phyloP scores from a whole-genome alignment of 2,329 filamentous ascomycete genomes.

The Canariomyces notabilis region DNA sequence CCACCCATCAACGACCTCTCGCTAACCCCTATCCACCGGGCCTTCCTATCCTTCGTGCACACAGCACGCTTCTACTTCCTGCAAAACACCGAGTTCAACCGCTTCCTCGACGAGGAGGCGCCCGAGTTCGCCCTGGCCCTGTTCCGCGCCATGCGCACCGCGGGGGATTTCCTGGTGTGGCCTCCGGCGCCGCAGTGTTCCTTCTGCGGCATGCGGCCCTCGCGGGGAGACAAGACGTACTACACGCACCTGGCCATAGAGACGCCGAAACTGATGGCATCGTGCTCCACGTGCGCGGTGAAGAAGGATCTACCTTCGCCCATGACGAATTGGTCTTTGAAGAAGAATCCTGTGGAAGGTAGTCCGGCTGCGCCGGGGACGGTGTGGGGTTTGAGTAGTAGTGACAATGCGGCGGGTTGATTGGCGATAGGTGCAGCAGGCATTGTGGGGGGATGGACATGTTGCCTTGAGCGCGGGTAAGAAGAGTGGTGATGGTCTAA shows the following conservation, averaged over 20 bases:
- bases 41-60: slow-evolving; percentile 20
- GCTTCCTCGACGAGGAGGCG: slow-evolving; percentile 14
- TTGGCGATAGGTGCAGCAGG: too few species aligned
- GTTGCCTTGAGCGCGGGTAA: too few species aligned
- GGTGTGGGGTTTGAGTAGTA: too few species aligned
- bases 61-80: slow-evolving; percentile 18
- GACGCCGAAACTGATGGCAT: slow-evolving; percentile 4
- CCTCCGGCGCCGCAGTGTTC: slow-evolving; percentile 15
- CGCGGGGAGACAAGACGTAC: slow-evolving; percentile 12
- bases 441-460: too few species aligned
- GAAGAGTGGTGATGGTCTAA: too few species aligned
- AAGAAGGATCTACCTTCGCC: slow-evolving; percentile 9
- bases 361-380: too few species aligned
- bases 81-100: slow-evolving; percentile 15
- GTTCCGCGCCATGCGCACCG: slow-evolving; percentile 18
- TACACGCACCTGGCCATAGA: slow-evolving; percentile 20
- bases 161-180: slow-evolving; percentile 17
- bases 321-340: slow-evolving; percentile 12
- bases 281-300: slow-evolving; percentile 15
- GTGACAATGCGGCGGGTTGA: too few species aligned
- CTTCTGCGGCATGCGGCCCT: slow-evolving; percentile 14
- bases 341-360: neutral
- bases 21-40: slow-evolving; percentile 9
- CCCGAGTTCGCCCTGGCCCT: slow-evolving; percentile 19
- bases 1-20: neutral